Percentiles rank a stretch among this genome's conserved stretches.
phyloP scores from a whole-genome alignment of 345 rosid genomes.

The Heritiera fomes region DNA sequence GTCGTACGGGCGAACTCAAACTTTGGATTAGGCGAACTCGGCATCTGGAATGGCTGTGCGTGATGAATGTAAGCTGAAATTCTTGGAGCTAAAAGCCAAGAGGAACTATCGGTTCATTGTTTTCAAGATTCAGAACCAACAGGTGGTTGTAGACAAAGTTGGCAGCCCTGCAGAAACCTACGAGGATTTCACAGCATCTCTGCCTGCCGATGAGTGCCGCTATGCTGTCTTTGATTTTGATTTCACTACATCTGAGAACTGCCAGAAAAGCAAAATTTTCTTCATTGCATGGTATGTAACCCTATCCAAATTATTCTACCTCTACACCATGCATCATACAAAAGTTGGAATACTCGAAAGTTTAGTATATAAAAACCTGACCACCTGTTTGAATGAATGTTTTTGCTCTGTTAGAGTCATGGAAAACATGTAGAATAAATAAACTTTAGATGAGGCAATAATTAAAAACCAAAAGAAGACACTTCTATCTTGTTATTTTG shows the following conservation, averaged over 20 bases:
- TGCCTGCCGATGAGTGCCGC: slow-evolving; percentile 92
- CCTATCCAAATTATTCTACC: background rate
- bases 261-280: slow-evolving; percentile 98
- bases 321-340: background rate
- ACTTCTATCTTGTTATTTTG: too few species aligned
- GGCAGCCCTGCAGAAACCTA: slow-evolving; percentile 75
- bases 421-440: too few species aligned
- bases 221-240: slow-evolving; percentile 93
- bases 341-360: too few species aligned
- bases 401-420: too few species aligned
- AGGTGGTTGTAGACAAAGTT: slow-evolving; percentile 77
- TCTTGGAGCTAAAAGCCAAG: slow-evolving; percentile 79
- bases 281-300: slow-evolving; percentile 94
- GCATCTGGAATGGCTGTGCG: slow-evolving; percentile 95
- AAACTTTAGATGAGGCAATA: too few species aligned
- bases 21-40: slow-evolving; percentile 66
- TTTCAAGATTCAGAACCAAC: slow-evolving; percentile 83
- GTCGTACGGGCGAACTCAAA: background rate
- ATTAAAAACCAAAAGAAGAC: too few species aligned
- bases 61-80: slow-evolving; percentile 86
- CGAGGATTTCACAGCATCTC: slow-evolving; percentile 65
- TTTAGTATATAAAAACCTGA: too few species aligned
- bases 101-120: slow-evolving; percentile 81
- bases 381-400: too few species aligned
- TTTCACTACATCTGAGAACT: slow-evolving; percentile 77